Percentiles rank a stretch among this genome's conserved stretches.
phyloP scores from a whole-genome alignment of 805 yeast species.

The Naumovozyma castellii region DNA sequence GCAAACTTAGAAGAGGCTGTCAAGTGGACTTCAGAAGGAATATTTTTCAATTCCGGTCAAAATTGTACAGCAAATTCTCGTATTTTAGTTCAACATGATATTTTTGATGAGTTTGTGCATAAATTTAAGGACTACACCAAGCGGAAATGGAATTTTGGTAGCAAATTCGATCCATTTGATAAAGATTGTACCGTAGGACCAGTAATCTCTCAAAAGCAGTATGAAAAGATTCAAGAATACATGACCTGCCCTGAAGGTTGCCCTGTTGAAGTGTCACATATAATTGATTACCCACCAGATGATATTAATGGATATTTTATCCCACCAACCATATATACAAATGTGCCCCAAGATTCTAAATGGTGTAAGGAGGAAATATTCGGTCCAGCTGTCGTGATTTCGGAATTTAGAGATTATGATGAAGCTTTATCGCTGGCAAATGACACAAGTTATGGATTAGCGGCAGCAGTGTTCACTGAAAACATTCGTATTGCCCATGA shows the following conservation, averaged over 20 bases:
- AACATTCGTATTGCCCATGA: constrained; percentile 55
- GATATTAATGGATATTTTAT: constrained; percentile 28
- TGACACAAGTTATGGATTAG: constrained; percentile 34
- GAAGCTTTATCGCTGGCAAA: constrained; percentile 36
- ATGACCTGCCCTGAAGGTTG: constrained; percentile 29
- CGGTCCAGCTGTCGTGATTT: constrained; percentile 36
- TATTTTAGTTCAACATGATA: constrained; percentile 41
- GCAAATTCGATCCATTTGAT: constrained; percentile 40
- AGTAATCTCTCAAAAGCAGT: constrained; percentile 41
- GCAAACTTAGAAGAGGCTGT: constrained; percentile 35
- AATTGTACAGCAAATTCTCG: constrained; percentile 54
- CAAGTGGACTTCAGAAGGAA: constrained; percentile 40
- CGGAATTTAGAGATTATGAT: constrained; percentile 31
- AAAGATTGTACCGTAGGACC: constrained; percentile 37
- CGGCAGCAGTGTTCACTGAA: constrained; percentile 51
- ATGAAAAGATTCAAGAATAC: constrained; percentile 34
- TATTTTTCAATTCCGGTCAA: constrained; percentile 49
- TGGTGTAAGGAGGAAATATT: constrained; percentile 36
- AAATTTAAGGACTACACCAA: constrained; percentile 30
- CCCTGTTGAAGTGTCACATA: not conserved
- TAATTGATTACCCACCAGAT: constrained; percentile 6
- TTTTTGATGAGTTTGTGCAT: constrained; percentile 39
- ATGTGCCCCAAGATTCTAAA: constrained; percentile 31
- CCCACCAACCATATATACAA: constrained; percentile 36
- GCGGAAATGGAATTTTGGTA: constrained; percentile 46